A percentile compares a stretch with the other conserved stretches of the same genome.
Conservation (phyloP, 2,329 filamentous ascomycete species). For the Aspergillus sclerotialis region DNA sequence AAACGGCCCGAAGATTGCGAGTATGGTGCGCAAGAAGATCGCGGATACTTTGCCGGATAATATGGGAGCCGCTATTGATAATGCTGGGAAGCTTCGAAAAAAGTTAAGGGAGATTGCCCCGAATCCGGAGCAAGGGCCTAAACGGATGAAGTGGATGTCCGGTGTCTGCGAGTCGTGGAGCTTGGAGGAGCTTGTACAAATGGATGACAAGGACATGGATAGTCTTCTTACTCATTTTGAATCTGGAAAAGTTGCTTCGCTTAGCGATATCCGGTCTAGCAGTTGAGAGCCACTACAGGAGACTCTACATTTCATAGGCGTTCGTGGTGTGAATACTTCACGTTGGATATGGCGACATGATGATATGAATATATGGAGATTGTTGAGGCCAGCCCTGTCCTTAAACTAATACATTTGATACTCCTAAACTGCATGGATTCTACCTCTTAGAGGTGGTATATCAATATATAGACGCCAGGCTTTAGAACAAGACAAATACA, state of each 20-base stretch:
- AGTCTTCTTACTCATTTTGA: conserved; percentile 69
- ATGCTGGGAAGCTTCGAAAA: conserved; percentile 70
- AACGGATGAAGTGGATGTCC: conserved; percentile 94
- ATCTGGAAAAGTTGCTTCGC: conserved; percentile 29
- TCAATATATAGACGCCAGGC: too few species aligned
- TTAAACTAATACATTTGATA: neutral
- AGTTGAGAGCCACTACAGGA: conserved; percentile 1
- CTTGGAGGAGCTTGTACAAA: conserved; percentile 73
- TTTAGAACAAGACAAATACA: neutral
- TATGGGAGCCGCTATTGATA: conserved; percentile 76
- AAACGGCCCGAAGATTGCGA: conserved; percentile 85
- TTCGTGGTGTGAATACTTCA: too few species aligned
- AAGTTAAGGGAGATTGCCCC: conserved; percentile 75
- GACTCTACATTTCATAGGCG: too few species aligned
- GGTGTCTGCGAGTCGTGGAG: conserved; percentile 81
- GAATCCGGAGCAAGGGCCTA: conserved; percentile 63
- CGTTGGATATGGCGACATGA: too few species aligned
- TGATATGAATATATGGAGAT: neutral
- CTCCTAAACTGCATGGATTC: too few species aligned
- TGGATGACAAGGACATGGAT: conserved; percentile 80
- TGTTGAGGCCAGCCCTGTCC: neutral
- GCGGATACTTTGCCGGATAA: conserved; percentile 68
- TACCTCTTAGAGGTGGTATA: too few species aligned
- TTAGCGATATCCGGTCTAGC: conserved; percentile 28
- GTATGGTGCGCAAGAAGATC: conserved; percentile 76